A percentile compares a stretch with the other conserved stretches of the same genome.
phyloP scores from a whole-genome alignment of 768 basidiomycete species.

The Hypsizygus marmoreus region DNA sequence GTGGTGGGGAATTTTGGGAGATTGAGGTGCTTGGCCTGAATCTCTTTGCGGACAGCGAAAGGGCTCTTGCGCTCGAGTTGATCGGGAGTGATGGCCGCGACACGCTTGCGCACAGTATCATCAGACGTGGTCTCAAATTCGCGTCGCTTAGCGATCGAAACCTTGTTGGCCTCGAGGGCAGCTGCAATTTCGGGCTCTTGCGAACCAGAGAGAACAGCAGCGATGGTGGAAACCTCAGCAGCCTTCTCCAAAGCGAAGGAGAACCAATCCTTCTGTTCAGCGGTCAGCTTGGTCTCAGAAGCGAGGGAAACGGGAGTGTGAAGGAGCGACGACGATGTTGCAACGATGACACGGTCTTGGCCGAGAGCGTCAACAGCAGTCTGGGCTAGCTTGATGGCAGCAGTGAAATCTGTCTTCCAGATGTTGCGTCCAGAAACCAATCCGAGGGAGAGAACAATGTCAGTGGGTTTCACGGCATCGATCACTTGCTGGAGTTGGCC shows the following conservation, averaged over 20 bases:
- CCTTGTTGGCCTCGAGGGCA: slow-evolving; percentile 86
- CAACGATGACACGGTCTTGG: slow-evolving; percentile 85
- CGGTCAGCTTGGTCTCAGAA: slow-evolving; percentile 87
- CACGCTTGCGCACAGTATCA: slow-evolving; percentile 92
- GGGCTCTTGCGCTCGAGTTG: slow-evolving; percentile 86
- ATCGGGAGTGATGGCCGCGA: slow-evolving; percentile 86
- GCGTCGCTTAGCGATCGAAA: slow-evolving; percentile 91
- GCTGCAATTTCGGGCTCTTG: slow-evolving; percentile 70
- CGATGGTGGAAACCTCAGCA: slow-evolving; percentile 84
- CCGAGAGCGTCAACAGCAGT: slow-evolving; percentile 85
- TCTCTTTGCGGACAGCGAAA: slow-evolving; percentile 84
- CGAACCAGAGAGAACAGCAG: slow-evolving; percentile 81
- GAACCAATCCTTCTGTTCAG: slow-evolving; percentile 95
- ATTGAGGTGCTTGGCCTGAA: slow-evolving; percentile 85
- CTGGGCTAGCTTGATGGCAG: slow-evolving; percentile 79
- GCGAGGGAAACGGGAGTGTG: slow-evolving; percentile 97
- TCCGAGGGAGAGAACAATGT: slow-evolving; percentile 86
- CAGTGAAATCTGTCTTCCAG: slow-evolving; percentile 96
- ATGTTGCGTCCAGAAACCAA: slow-evolving; percentile 98
- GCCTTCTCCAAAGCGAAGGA: slow-evolving; percentile 98
- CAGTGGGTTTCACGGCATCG: slow-evolving; percentile 80
- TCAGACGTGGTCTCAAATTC: slow-evolving; percentile 93
- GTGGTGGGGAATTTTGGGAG: slow-evolving; percentile 98
- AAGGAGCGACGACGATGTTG: slow-evolving; percentile 96
- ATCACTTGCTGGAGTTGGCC: slow-evolving; percentile 83